Evolutionary conservation across 768 basidiomycete species (phyloP).

Genomic region (Trametes maxima): DNA sequence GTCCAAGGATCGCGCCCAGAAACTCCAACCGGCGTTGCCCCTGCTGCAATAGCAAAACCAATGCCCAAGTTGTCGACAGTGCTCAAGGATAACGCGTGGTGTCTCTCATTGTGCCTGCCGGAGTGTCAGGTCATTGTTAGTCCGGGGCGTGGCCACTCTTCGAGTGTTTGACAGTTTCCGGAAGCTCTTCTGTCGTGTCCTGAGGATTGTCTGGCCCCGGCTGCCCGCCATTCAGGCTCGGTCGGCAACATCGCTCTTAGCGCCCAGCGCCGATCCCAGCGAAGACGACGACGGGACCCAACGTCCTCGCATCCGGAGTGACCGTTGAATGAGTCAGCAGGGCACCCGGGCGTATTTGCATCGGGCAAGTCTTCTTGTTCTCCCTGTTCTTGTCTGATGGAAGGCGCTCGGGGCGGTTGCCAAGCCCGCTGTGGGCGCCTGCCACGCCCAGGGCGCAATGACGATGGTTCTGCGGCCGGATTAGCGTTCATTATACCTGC

Average conservation of each 20-base stretch:
- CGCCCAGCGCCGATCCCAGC: conserved; percentile 5
- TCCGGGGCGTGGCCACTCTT: background rate
- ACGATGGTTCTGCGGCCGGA: background rate
- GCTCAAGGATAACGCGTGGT: no score
- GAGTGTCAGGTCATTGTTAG: conserved; percentile 1
- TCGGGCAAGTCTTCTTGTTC: conserved; percentile 3
- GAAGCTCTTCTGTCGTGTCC: background rate
- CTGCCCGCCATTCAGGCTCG: background rate
- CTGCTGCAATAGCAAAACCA: no score
- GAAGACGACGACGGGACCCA: background rate
- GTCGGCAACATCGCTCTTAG: background rate
- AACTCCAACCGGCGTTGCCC: no score
- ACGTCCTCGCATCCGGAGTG: conserved; percentile 6
- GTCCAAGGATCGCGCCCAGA: no score
- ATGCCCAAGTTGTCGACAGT: no score
- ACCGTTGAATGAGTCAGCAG: conserved; percentile 11
- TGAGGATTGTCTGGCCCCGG: background rate
- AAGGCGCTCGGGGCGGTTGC: background rate
- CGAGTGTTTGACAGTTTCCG: background rate
- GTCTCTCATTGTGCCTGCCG: no score
- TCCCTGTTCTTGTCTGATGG: conserved; percentile 2
- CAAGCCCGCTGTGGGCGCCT: conserved; percentile 8
- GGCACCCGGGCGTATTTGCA: background rate
- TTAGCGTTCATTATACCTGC: background rate
- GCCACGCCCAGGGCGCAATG: background rate